Conservation (phyloP, 2,329 filamentous ascomycete genomes). For the Coniochaeta sp. region DNA sequence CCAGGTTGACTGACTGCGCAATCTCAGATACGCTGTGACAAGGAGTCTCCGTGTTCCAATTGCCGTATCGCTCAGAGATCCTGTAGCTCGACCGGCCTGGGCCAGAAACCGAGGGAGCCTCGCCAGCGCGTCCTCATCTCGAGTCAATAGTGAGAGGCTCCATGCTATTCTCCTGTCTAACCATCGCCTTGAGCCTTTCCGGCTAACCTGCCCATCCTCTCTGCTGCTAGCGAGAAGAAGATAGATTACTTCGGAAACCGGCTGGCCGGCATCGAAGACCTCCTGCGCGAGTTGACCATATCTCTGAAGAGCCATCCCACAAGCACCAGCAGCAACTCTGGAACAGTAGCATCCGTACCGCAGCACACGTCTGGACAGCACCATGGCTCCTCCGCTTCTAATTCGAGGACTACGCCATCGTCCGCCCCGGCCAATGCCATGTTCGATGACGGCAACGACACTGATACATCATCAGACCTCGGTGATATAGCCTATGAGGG, state of each 20-base stretch:
- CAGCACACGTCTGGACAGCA: background rate
- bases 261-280: slow-evolving; percentile 34
- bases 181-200: no score
- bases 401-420: background rate
- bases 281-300: slow-evolving; percentile 29
- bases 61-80: slow-evolving; percentile 44
- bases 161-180: background rate
- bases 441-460: background rate
- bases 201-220: background rate
- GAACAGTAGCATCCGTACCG: background rate
- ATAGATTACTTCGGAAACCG: slow-evolving; percentile 40
- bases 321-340: slow-evolving; percentile 3
- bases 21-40: slow-evolving; percentile 48
- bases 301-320: background rate
- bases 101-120: slow-evolving; percentile 46
- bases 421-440: background rate
- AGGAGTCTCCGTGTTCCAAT: slow-evolving; percentile 50
- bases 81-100: slow-evolving; percentile 47
- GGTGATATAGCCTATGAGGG: background rate
- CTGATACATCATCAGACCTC: background rate
- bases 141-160: slow-evolving; percentile 46
- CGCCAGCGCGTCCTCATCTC: slow-evolving; percentile 52
- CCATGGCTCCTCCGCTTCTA: background rate
- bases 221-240: slow-evolving; percentile 38
- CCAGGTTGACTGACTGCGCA: slow-evolving; percentile 2